phyloP scores from a whole-genome alignment of 345 rosid species.

The Moricandia arvensis region DNA sequence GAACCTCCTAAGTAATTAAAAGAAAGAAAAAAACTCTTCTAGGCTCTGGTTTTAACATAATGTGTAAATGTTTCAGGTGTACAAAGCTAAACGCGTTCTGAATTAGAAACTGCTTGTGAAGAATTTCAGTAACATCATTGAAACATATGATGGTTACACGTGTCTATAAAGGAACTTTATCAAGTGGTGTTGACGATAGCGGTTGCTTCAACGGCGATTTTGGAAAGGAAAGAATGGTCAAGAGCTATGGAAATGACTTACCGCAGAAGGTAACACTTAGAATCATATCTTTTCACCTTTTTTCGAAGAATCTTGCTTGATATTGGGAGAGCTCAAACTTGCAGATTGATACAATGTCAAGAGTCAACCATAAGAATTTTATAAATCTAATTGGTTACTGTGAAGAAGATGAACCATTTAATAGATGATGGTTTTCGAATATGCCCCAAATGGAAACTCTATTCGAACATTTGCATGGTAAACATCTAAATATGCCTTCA shows the following conservation, averaged over 20 bases:
- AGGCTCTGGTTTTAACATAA: not conserved
- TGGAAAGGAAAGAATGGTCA: constrained; percentile 65
- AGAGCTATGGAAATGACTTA: constrained; percentile 62
- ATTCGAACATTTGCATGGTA: constrained; percentile 86
- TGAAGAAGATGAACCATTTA: constrained; percentile 88
- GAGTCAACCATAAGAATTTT: constrained; percentile 89
- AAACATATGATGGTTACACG: constrained; percentile 54
- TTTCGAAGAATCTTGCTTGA: constrained; percentile 1
- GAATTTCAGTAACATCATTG: constrained; percentile 96
- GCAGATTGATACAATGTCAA: constrained; percentile 77
- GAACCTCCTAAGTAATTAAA: too few relatives aligned
- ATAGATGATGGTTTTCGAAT: constrained; percentile 98
- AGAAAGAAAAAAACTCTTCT: too few relatives aligned
- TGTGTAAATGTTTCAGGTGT: constrained; percentile 55
- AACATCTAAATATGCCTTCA: not conserved
- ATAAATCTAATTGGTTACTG: constrained; percentile 84
- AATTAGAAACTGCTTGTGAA: constrained; percentile 95
- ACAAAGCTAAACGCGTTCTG: constrained; percentile 77
- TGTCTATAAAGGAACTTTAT: constrained; percentile 89
- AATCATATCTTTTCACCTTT: not conserved
- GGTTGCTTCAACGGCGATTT: constrained; percentile 56
- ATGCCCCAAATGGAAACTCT: constrained; percentile 88
- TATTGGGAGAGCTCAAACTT: not conserved
- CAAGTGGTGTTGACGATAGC: constrained; percentile 98
- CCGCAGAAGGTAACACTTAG: constrained; percentile 55